Evolutionary conservation across 1,139 yeast genomes (phyloP).

Genomic region (Sugiyamaella novakii): DNA sequence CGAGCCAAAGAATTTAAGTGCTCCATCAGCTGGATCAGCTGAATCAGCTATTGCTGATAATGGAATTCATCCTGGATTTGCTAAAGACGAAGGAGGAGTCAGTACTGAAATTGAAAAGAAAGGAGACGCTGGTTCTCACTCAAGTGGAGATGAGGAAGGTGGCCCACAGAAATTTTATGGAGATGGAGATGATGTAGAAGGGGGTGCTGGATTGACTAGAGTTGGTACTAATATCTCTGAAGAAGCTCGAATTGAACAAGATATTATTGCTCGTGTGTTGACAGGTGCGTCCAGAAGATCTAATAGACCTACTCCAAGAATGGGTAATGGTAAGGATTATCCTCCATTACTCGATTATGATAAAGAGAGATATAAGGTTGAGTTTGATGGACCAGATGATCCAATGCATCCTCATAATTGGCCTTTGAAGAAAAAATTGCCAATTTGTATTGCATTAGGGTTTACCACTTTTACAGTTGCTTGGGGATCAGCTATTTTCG

Average conservation of each 20-base stretch:
- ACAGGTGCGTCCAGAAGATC: constrained; percentile 26
- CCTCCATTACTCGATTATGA: constrained; percentile 52
- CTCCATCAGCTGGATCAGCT: constrained; percentile 3
- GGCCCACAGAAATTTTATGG: constrained; percentile 15
- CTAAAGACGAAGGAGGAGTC: constrained; percentile 6
- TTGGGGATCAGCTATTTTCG: constrained; percentile 51
- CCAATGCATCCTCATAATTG: constrained; percentile 56
- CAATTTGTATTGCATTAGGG: constrained; percentile 41
- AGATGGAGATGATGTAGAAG: constrained; percentile 3
- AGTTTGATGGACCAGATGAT: constrained; percentile 56
- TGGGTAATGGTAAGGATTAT: constrained; percentile 53
- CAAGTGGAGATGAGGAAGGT: constrained; percentile 9
- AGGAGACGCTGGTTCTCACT: constrained; percentile 1
- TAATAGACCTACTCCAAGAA: constrained; percentile 27
- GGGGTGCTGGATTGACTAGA: neutral
- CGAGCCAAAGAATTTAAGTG: constrained; percentile 1
- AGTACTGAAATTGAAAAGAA: neutral
- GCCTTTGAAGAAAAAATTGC: constrained; percentile 44
- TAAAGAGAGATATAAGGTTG: constrained; percentile 51
- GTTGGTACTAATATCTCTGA: constrained; percentile 10
- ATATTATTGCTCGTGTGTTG: constrained; percentile 25
- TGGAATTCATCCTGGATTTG: constrained; percentile 1
- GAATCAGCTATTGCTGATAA: constrained; percentile 1
- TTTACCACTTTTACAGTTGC: constrained; percentile 45
- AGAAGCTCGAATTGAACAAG: constrained; percentile 19